A percentile compares a stretch with the other conserved stretches of the same genome.
Conservation (phyloP, 305 asterid species). For the Nicotiana rustica region DNA sequence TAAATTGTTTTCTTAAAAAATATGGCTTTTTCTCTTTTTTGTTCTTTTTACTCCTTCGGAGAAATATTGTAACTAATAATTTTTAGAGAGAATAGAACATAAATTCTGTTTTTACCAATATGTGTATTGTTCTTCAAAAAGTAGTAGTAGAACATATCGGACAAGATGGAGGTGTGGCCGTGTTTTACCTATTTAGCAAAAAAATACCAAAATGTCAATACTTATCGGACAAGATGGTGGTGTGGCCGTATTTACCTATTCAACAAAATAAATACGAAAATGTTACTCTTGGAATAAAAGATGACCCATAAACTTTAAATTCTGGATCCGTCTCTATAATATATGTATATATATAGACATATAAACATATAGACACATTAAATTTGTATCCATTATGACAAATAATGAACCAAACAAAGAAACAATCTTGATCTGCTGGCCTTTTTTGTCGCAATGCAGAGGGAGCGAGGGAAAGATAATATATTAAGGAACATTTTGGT, state of each 20-base stretch:
- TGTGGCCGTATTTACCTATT: not conserved
- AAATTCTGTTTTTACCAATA: not conserved
- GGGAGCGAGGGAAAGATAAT: not conserved
- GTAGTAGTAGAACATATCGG: not conserved
- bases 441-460: not conserved
- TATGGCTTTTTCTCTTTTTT: not conserved
- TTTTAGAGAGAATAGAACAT: not conserved
- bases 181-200: not conserved
- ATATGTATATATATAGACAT: not conserved
- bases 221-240: too few species aligned
- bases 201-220: not conserved
- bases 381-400: not conserved
- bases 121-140: not conserved
- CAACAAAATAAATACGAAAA: not conserved
- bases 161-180: not conserved
- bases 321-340: too few species aligned
- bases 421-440: not conserved
- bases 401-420: constrained; percentile 13
- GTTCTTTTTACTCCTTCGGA: not conserved
- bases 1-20: not conserved
- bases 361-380: not conserved
- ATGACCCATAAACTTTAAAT: too few species aligned
- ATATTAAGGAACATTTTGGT: not conserved
- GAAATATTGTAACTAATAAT: constrained; percentile 9
- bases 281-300: not conserved